Evolutionary conservation across 805 yeast genomes (phyloP), one percentile per base, ranked within the genome.

Genomic region (Myxozyma geophila): DNA sequence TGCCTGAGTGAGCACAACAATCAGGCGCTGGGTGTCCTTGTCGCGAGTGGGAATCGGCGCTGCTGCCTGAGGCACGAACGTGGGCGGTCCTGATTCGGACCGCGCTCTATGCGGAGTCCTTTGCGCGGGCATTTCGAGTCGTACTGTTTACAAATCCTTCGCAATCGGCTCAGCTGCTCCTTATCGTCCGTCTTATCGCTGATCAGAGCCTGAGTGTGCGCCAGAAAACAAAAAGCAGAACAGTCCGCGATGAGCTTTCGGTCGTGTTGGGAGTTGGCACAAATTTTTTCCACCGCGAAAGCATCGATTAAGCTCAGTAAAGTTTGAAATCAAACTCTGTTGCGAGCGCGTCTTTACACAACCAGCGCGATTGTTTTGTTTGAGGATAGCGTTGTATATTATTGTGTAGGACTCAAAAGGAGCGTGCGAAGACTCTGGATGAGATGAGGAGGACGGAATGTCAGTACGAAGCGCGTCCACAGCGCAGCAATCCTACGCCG

Each of bases 1-100:
- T 15, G 99, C 99, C 73, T 92, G 96, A 15, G 97, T 86, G 51
- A 95, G 82, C n/a, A 95, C 99, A 21, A 95, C 99, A 63, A 95
- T 86, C 71, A 95, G 81, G 73, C 99, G 83, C 76, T 91, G 87
- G 10, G 97, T 87, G 40, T 55, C 82, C 74, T 93, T 93, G 79
- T 93, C 98, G 69, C 84, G 88, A 0, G 98, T 90, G 47, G 85
- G 85, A 60, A 92, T 81, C 7, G 91, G 85, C 33, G 85, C 79
- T 41, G 99, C 98, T 66, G 91, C 92, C 50, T 86, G 86, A 12
- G 98, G 98, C 28, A 92, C 92, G 56, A 92, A 86, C 1, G 96
- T 96, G 35, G 87, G 85, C 64, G 70, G 70, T 7, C 63, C 62
- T 36, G 64, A 54, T 37, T 41, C 39, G 36, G 64, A 57, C 33